phyloP scores from a whole-genome alignment of 495 filamentous ascomycete species.

The Cercophora newfieldiana region DNA sequence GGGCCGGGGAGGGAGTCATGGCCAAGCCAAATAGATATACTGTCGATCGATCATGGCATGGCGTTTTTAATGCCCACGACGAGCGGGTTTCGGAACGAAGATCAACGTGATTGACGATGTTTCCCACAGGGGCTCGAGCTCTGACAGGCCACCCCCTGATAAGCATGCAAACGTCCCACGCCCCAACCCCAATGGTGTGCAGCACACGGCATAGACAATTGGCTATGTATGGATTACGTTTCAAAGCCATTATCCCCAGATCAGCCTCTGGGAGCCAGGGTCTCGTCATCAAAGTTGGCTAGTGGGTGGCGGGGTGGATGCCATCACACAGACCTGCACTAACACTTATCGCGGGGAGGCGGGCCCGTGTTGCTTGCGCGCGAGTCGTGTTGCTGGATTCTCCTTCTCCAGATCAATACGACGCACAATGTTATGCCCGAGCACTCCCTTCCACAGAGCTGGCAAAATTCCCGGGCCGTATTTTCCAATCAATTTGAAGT shows the following conservation, averaged over 20 bases:
- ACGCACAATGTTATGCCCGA: not conserved
- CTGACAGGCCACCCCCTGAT: not conserved
- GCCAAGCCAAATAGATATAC: constrained; percentile 7
- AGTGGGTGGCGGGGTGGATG: not conserved
- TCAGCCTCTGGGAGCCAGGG: not conserved
- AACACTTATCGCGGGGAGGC: not conserved
- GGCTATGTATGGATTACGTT: constrained; percentile 9
- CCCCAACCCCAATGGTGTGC: not conserved
- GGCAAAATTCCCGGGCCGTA: constrained; percentile 1
- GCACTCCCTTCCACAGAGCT: not conserved
- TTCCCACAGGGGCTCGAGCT: constrained; percentile 4
- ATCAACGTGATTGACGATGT: not conserved
- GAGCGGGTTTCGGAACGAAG: not conserved
- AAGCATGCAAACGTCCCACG: not conserved
- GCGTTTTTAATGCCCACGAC: not conserved
- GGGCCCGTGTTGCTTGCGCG: not conserved
- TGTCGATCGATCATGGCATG: not conserved
- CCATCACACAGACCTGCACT: not conserved
- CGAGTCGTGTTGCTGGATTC: not conserved
- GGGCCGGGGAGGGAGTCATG: not conserved
- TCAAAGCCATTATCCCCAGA: constrained; percentile 1
- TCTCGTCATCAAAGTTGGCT: not conserved
- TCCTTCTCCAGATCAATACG: not conserved
- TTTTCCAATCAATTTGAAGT: not conserved
- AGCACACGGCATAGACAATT: constrained; percentile 1